Percentiles rank a stretch among this genome's conserved stretches.
Evolutionary conservation across 345 rosid species (phyloP).

Genomic region (Brassica rapa): DNA sequence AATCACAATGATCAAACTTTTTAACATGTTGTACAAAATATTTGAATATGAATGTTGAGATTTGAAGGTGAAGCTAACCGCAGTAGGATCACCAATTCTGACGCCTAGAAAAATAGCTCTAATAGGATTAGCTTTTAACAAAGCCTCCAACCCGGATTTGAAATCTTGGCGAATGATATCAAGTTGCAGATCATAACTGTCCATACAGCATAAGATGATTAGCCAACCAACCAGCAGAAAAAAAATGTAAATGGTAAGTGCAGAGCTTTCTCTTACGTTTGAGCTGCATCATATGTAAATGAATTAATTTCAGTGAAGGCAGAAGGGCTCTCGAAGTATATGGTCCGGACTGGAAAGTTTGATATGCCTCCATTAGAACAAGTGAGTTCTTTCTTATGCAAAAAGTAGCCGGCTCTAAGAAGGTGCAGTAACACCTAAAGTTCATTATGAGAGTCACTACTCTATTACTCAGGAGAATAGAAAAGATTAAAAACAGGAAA

Average conservation of each 20-base stretch:
- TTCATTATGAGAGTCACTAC: slow-evolving; percentile 32
- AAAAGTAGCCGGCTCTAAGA: slow-evolving; percentile 87
- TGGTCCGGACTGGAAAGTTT: slow-evolving; percentile 79
- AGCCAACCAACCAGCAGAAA: slow-evolving; percentile 44
- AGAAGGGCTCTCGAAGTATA: slow-evolving; percentile 86
- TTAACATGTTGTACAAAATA: not conserved
- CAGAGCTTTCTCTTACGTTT: slow-evolving; percentile 53
- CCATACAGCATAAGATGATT: slow-evolving; percentile 25
- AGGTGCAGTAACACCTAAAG: slow-evolving; percentile 86
- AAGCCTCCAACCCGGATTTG: slow-evolving; percentile 91
- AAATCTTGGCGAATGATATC: slow-evolving; percentile 84
- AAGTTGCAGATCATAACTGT: slow-evolving; percentile 76
- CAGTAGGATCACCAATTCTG: slow-evolving; percentile 98
- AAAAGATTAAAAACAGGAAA: slow-evolving; percentile 6
- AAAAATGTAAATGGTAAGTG: slow-evolving; percentile 54
- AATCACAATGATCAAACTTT: not conserved
- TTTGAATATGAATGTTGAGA: slow-evolving; percentile 14
- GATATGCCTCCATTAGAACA: slow-evolving; percentile 61
- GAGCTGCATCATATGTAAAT: slow-evolving; percentile 84
- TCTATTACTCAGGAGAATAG: slow-evolving; percentile 1
- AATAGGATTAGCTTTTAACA: slow-evolving; percentile 72
- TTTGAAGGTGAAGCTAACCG: slow-evolving; percentile 56
- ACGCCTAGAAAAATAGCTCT: slow-evolving; percentile 98
- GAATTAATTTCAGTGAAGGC: slow-evolving; percentile 87
- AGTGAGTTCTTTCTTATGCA: slow-evolving; percentile 60